Evolutionary conservation across 1,284 basidiomycete genomes (phyloP).

Genomic region (Golubevia pallescens): DNA sequence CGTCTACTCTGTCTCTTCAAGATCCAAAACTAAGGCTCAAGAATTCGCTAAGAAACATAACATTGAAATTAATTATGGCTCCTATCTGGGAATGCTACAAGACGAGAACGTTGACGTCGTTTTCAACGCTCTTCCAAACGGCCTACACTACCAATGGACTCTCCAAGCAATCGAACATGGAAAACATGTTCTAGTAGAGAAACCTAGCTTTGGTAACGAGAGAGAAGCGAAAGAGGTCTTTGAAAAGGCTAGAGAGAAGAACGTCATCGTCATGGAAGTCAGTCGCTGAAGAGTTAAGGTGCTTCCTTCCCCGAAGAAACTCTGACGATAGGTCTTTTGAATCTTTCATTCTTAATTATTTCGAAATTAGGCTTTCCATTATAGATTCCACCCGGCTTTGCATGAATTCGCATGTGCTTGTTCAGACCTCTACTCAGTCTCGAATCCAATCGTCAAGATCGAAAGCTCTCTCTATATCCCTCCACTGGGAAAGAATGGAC

Average conservation of each 20-base stretch:
- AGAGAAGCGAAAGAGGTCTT: slow-evolving; percentile 17
- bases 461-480: not conserved
- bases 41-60: slow-evolving; percentile 25
- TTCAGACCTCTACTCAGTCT: slow-evolving; percentile 19
- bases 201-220: slow-evolving; percentile 25
- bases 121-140: slow-evolving; percentile 32
- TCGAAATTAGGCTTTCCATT: slow-evolving; percentile 20
- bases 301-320: no score
- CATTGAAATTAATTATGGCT: slow-evolving; percentile 22
- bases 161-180: slow-evolving; percentile 24
- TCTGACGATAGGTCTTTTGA: no score
- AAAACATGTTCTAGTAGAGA: slow-evolving; percentile 34
- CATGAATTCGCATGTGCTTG: slow-evolving; percentile 29
- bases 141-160: slow-evolving; percentile 30
- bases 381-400: slow-evolving; percentile 30
- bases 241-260: slow-evolving; percentile 18
- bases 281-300: no score
- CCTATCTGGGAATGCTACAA: slow-evolving; percentile 23
- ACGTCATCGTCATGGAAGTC: slow-evolving; percentile 26
- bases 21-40: slow-evolving; percentile 16
- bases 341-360: no score
- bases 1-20: slow-evolving; percentile 23
- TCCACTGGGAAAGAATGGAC: not conserved
- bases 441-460: slow-evolving; percentile 19
- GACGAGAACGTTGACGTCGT: slow-evolving; percentile 26